These are phyloP conservation scores for Myriosclerotinia scirpicola DNA, from an alignment of 2,329 filamentous ascomycete genomes.

Conservation along the genomic window DNA sequence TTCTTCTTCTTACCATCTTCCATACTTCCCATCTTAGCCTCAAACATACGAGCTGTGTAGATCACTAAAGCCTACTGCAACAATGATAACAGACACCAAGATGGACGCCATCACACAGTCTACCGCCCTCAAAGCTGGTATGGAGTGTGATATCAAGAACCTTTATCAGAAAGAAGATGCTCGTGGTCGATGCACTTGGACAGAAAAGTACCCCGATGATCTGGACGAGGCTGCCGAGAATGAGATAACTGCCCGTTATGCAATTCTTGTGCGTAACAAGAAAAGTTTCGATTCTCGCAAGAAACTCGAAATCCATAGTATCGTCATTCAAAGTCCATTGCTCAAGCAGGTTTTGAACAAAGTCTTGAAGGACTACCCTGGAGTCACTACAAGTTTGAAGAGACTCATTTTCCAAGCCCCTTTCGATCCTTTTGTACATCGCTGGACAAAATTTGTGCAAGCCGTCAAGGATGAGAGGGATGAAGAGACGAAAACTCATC, in stretches of 20 bases:
- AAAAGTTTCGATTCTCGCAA: conserved; percentile 59
- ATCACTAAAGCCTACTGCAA: neutral
- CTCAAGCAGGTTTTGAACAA: conserved; percentile 57
- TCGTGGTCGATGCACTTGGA: conserved; percentile 54
- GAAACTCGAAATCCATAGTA: conserved; percentile 49
- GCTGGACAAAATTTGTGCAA: conserved; percentile 54
- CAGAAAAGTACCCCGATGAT: conserved; percentile 54
- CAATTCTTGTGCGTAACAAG: conserved; percentile 58
- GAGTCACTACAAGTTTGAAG: conserved; percentile 57
- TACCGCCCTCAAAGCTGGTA: conserved; percentile 30
- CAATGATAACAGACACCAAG: neutral
- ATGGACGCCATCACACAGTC: neutral
- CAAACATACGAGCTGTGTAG: neutral
- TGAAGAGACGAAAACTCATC: conserved; percentile 47
- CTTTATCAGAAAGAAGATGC: conserved; percentile 50
- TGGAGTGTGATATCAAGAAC: conserved; percentile 46
- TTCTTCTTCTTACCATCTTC: neutral
- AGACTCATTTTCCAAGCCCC: conserved; percentile 60
- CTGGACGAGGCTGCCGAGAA: conserved; percentile 56
- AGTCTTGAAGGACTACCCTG: conserved; percentile 32
- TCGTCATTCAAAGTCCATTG: conserved; percentile 62
- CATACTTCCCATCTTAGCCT: neutral
- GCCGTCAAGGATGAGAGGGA: conserved; percentile 48
- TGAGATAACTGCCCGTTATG: conserved; percentile 44
- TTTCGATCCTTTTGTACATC: conserved; percentile 65